Conservation (phyloP, 495 filamentous ascomycete genomes). For the Tuber magnatum region DNA sequence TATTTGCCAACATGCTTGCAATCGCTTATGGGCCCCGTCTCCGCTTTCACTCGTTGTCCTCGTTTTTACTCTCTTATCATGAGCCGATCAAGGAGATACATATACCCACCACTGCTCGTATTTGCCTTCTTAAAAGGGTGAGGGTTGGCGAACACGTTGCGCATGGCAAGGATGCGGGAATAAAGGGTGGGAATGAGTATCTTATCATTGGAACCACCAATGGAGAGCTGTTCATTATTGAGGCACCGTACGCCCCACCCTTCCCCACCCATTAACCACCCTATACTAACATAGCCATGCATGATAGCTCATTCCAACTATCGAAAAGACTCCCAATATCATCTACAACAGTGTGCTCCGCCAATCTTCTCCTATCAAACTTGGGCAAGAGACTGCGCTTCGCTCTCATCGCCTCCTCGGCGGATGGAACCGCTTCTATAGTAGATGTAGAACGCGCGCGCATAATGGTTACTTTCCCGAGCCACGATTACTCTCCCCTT, state of each 20-base stretch:
- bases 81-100: constrained; percentile 18
- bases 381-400: constrained; percentile 32
- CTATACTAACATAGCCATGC: not conserved
- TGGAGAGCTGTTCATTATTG: constrained; percentile 30
- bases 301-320: constrained; percentile 18
- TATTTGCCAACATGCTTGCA: constrained; percentile 36
- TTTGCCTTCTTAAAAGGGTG: constrained; percentile 36
- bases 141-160: constrained; percentile 32
- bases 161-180: constrained; percentile 16
- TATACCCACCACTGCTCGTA: constrained; percentile 24
- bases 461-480: constrained; percentile 38
- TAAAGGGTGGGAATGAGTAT: constrained; percentile 37
- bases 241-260: constrained; percentile 13
- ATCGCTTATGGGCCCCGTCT: constrained; percentile 29
- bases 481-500: constrained; percentile 29
- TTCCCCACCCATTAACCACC: not conserved
- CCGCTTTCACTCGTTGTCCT: constrained; percentile 26
- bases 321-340: constrained; percentile 30
- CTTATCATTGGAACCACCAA: constrained; percentile 28
- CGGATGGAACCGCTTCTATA: constrained; percentile 30
- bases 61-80: constrained; percentile 33
- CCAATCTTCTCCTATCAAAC: constrained; percentile 26
- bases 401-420: constrained; percentile 29
- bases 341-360: constrained; percentile 22
- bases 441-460: constrained; percentile 36